Percentiles rank a stretch among this genome's conserved stretches.
Evolutionary conservation across 2,329 filamentous ascomycete species (phyloP).

Genomic region (Tolypocladium inflatum): DNA sequence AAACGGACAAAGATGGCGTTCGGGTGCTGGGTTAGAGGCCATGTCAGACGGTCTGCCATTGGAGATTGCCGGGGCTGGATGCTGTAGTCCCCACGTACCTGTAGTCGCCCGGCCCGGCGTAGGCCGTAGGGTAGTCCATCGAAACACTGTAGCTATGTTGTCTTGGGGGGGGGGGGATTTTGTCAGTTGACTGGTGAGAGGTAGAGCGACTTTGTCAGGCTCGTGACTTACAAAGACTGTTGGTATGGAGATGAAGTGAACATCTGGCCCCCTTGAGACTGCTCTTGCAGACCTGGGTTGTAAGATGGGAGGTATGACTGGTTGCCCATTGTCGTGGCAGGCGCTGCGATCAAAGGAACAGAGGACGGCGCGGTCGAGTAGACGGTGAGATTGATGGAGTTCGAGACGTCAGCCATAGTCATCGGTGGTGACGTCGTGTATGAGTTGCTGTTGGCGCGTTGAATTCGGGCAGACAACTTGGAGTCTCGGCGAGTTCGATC

Average conservation of each 20-base stretch:
- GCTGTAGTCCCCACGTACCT: constrained; percentile 20
- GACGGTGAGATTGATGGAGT: constrained; percentile 34
- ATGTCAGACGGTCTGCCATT: constrained; percentile 7
- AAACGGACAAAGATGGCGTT: constrained; percentile 25
- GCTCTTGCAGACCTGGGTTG: constrained; percentile 36
- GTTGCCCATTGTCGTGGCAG: constrained; percentile 31
- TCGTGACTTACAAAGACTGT: constrained; percentile 24
- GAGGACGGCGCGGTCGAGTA: constrained; percentile 42
- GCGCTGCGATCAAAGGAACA: constrained; percentile 41
- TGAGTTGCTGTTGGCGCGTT: constrained; percentile 39
- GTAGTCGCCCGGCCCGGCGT: constrained; percentile 24
- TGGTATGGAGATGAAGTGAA: constrained; percentile 22
- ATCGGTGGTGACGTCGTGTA: constrained; percentile 28
- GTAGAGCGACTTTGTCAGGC: constrained; percentile 2
- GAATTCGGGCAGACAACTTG: constrained; percentile 41
- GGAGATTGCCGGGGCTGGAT: neutral
- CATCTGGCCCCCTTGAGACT: constrained; percentile 24
- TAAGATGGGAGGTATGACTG: constrained; percentile 40
- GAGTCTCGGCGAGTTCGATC: constrained; percentile 50
- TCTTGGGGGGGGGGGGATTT: constrained; percentile 17
- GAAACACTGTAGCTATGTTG: constrained; percentile 30
- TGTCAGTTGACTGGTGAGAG: neutral
- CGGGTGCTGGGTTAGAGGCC: constrained; percentile 20
- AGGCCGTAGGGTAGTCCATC: constrained; percentile 32
- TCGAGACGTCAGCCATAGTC: constrained; percentile 27